A percentile compares a stretch with the other conserved stretches of the same genome.
phyloP scores from a whole-genome alignment of 257 asterid species.

The Pogostemon cablin region DNA sequence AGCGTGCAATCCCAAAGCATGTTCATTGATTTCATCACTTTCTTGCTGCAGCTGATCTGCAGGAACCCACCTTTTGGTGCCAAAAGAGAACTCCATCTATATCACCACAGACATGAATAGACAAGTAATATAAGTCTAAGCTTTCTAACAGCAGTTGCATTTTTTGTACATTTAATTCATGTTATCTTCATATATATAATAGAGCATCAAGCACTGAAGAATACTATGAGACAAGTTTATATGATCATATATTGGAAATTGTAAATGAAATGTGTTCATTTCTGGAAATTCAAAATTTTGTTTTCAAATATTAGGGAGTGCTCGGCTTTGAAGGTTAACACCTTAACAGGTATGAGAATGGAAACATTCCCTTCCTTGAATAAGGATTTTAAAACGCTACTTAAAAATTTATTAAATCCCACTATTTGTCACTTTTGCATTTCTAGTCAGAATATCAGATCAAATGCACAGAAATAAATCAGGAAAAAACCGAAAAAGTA shows the following conservation, averaged over 20 bases:
- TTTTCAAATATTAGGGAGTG: background rate
- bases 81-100: constrained; percentile 98
- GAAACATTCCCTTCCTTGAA: background rate
- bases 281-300: constrained; percentile 1
- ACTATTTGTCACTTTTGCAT: background rate
- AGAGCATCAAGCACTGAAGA: constrained; percentile 21
- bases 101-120: constrained; percentile 29
- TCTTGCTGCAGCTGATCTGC: constrained; percentile 59
- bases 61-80: constrained; percentile 85
- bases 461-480: constrained; percentile 16
- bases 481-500: background rate
- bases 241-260: constrained; percentile 10
- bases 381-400: background rate
- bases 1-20: constrained; percentile 92
- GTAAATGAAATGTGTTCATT: background rate
- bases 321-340: background rate
- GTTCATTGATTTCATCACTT: constrained; percentile 42
- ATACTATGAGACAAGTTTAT: constrained; percentile 2
- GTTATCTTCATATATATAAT: constrained; percentile 20
- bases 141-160: constrained; percentile 18
- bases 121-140: background rate
- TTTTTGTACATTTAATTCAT: constrained; percentile 15
- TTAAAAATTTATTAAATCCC: background rate
- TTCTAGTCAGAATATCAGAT: background rate
- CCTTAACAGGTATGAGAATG: background rate